phyloP scores from a whole-genome alignment of 129 eudicot genomes.

The Artemisia tridentata region DNA sequence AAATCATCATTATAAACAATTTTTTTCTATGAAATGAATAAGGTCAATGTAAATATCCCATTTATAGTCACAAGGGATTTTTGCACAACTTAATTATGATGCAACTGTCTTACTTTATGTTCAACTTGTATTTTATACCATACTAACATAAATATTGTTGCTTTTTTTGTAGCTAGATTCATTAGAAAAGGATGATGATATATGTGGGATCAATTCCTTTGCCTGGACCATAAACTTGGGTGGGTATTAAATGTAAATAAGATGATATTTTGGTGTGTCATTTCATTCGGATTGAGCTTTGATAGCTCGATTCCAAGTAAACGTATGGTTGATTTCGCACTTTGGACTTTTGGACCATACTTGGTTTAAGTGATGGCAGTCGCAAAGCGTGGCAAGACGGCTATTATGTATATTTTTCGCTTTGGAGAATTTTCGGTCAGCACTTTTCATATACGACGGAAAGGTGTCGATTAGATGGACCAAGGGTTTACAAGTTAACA shows the following conservation, averaged over 20 bases:
- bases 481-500: slow-evolving; percentile 20
- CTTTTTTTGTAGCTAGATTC: neutral
- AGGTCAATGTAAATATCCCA: too few relatives aligned
- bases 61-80: neutral
- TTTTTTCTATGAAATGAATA: too few relatives aligned
- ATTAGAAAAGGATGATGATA: neutral
- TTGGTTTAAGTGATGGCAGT: slow-evolving; percentile 30
- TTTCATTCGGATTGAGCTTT: slow-evolving; percentile 6
- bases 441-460: slow-evolving; percentile 1
- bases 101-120: neutral
- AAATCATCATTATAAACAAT: too few relatives aligned
- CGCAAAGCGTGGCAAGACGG: slow-evolving; percentile 27
- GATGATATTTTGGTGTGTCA: slow-evolving; percentile 31
- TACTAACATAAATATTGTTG: neutral
- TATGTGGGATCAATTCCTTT: neutral
- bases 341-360: slow-evolving; percentile 18
- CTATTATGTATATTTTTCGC: neutral
- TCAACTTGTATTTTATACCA: too few relatives aligned
- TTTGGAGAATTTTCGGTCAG: neutral
- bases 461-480: slow-evolving; percentile 6
- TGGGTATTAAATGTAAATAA: slow-evolving; percentile 19
- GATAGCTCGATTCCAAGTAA: slow-evolving; percentile 6
- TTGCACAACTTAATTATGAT: neutral
- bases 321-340: slow-evolving; percentile 26
- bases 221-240: slow-evolving; percentile 14